Conservation (phyloP, 139 green algal genomes). For the Coelastrella sp. region DNA sequence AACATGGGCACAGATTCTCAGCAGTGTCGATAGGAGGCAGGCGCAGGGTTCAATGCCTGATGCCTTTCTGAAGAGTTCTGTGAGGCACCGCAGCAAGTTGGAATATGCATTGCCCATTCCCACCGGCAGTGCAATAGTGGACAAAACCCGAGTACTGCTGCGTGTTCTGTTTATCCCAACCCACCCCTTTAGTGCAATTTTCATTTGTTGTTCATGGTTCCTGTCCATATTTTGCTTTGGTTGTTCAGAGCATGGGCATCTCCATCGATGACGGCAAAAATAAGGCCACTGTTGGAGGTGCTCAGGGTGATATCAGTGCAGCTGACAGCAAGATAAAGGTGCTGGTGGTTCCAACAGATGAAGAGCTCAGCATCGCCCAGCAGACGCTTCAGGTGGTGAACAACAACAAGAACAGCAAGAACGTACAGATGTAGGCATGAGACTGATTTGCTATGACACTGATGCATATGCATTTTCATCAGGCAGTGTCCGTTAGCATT, state of each 20-base stretch:
- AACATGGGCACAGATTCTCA: too few species aligned
- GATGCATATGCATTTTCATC: too few species aligned
- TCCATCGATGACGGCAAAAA: conserved; percentile 78
- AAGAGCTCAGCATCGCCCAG: conserved; percentile 91
- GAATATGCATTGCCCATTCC: too few species aligned
- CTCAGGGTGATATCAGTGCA: conserved; percentile 62
- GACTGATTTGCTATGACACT: too few species aligned
- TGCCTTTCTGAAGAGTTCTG: too few species aligned
- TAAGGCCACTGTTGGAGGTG: conserved; percentile 48
- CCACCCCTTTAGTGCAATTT: not conserved
- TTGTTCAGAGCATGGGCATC: conserved; percentile 75
- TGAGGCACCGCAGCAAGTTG: too few species aligned
- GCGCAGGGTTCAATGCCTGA: too few species aligned
- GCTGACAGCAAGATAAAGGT: conserved; percentile 54
- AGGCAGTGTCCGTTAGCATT: too few species aligned
- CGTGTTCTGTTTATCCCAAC: not conserved
- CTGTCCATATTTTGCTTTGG: not conserved
- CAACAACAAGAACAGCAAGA: not conserved
- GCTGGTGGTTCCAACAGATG: conserved; percentile 92
- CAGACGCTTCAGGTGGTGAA: conserved; percentile 76
- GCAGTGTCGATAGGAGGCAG: too few species aligned
- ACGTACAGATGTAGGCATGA: too few species aligned
- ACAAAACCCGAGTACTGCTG: not conserved
- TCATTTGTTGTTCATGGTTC: not conserved
- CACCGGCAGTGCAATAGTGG: too few species aligned